Evolutionary conservation across 306 rosid species (phyloP).

Genomic region (Chamaecrista fasciculata): DNA sequence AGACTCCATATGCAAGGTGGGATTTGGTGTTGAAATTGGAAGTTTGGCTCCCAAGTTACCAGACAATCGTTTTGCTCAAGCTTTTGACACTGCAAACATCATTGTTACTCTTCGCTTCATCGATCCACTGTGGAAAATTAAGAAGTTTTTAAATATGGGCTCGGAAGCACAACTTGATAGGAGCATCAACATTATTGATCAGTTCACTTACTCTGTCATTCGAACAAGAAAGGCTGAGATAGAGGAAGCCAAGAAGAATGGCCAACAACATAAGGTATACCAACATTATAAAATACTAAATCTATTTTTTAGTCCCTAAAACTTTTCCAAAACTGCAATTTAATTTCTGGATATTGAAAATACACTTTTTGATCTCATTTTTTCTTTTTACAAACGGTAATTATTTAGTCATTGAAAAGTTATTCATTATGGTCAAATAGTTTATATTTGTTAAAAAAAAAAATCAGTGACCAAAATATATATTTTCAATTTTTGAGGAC

Average conservation of each 20-base stretch:
- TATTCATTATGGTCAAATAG: too few relatives aligned
- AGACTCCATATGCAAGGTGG: slow-evolving; percentile 90
- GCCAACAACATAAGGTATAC: slow-evolving; percentile 51
- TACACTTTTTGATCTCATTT: too few relatives aligned
- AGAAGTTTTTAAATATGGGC: slow-evolving; percentile 63
- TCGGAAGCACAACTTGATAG: slow-evolving; percentile 81
- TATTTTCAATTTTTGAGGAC: too few relatives aligned
- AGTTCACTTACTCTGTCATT: slow-evolving; percentile 83
- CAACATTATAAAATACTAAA: too few relatives aligned
- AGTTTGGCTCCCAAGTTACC: slow-evolving; percentile 69
- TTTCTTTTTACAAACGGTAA: too few relatives aligned
- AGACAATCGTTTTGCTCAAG: slow-evolving; percentile 67
- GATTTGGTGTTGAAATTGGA: slow-evolving; percentile 96
- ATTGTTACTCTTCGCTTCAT: slow-evolving; percentile 88
- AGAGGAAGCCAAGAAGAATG: slow-evolving; percentile 38
- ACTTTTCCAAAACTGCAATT: too few relatives aligned
- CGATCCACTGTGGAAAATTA: slow-evolving; percentile 80
- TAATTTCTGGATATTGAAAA: too few relatives aligned
- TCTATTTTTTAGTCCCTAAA: too few relatives aligned
- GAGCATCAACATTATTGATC: slow-evolving; percentile 69
- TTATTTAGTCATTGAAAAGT: too few relatives aligned
- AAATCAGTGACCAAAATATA: too few relatives aligned
- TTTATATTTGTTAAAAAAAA: too few relatives aligned
- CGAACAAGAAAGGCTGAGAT: slow-evolving; percentile 76
- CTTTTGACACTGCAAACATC: slow-evolving; percentile 86